Evolutionary conservation across 1,139 yeast genomes (phyloP), one percentile per base, ranked within the genome.

Genomic region (Yamadazyma epiphylla): DNA sequence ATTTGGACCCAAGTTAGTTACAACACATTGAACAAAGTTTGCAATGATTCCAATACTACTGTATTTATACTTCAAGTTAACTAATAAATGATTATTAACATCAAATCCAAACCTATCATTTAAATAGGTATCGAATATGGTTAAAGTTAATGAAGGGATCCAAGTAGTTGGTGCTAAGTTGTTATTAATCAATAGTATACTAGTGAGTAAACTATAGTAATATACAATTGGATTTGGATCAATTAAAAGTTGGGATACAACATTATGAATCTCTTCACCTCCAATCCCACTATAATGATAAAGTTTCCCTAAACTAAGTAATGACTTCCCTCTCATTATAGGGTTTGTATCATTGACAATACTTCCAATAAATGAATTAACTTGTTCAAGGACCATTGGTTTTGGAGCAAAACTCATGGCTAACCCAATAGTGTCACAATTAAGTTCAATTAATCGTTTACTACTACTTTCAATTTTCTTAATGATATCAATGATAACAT

Each of bases 171-270:
- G 68, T 8, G 77, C 74, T 27, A 75, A 51, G 33, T 80, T 83
- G 25, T 58, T 60, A 29, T 76, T 77, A 29, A 87, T 64, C 10
- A 84, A 58, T 5, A 71, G 60, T 3, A 71, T 55, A 23, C 84
- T 53, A 0, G 94, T 73, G 31, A 71, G 72, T 38, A 88, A 52
- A 0, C 94, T 70, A 67, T 86, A 82, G 35, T 74, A 70, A 49
- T 85, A 88, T 10, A 91, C 88, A 3, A 76, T 61, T 0, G 96
- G 95, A 49, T 89, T 91, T 0, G 95, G 94, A 55, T 89, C 97
- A 22, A 62, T 62, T 3, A 83, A 58, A 26, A 89, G 62, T 14
- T 85, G 81, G 12, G 69, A 55, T 7, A 80, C 51, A 4, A 86
- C 77, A 24, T 78, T 78, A 36, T 71, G 64, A 9, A 82, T 71